phyloP scores from a whole-genome alignment of 2,329 filamentous ascomycete species.

The Talaromyces atroroseus region DNA sequence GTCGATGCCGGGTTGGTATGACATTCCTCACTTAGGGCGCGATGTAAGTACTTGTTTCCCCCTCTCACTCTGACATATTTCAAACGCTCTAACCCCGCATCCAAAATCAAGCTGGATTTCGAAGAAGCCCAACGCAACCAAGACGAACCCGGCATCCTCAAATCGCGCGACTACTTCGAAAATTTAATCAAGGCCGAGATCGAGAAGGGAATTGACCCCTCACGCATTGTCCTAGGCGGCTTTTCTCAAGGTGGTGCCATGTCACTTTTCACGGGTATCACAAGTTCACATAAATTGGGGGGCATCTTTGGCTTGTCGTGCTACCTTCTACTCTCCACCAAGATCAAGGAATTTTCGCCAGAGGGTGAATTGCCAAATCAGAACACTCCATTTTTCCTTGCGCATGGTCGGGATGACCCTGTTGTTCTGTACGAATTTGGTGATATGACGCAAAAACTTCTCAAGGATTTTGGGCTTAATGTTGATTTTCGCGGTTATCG shows the following conservation, averaged over 20 bases:
- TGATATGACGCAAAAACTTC: constrained; percentile 57
- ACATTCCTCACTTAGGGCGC: constrained; percentile 42
- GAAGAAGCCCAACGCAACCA: constrained; percentile 37
- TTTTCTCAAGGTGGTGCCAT: constrained; percentile 76
- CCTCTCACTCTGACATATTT: neutral
- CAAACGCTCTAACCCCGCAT: neutral
- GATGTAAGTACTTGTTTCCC: constrained; percentile 28
- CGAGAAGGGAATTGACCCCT: constrained; percentile 69
- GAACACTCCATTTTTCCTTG: constrained; percentile 81
- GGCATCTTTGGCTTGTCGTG: constrained; percentile 81
- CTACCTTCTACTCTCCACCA: constrained; percentile 68
- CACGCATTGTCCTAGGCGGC: constrained; percentile 71
- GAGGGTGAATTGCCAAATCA: constrained; percentile 56
- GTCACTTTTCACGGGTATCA: constrained; percentile 73
- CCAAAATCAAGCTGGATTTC: constrained; percentile 34
- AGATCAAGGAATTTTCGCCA: constrained; percentile 52
- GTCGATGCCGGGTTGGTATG: constrained; percentile 67
- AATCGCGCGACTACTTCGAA: constrained; percentile 70
- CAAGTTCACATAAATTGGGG: constrained; percentile 67
- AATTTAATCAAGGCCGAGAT: constrained; percentile 74
- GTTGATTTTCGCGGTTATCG: constrained; percentile 71
- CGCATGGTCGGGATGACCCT: constrained; percentile 72
- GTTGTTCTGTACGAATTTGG: constrained; percentile 68
- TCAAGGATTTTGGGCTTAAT: constrained; percentile 64
- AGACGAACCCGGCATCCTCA: constrained; percentile 64